phyloP scores from a whole-genome alignment of 805 yeast species.

The Saccharomyces cerevisiae region DNA sequence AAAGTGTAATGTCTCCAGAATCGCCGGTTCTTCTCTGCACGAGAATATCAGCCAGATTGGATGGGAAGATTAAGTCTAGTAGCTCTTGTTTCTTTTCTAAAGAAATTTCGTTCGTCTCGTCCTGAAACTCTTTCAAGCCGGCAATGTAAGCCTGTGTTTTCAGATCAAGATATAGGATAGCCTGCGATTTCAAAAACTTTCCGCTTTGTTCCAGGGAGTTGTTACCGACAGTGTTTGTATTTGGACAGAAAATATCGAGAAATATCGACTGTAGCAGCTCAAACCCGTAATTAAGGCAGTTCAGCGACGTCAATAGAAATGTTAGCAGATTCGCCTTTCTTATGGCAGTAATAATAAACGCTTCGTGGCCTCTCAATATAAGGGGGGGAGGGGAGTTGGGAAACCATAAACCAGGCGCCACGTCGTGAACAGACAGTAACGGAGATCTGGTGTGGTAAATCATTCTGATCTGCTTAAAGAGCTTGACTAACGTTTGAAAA shows the following conservation, averaged over 20 bases:
- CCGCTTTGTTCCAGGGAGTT: constrained; percentile 29
- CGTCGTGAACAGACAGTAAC: constrained; percentile 57
- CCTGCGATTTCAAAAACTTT: constrained; percentile 70
- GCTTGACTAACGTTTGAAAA: constrained; percentile 58
- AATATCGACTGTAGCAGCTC: constrained; percentile 78
- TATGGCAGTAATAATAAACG: constrained; percentile 38
- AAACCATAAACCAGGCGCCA: constrained; percentile 66
- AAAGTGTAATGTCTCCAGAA: constrained; percentile 5
- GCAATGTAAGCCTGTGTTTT: constrained; percentile 94
- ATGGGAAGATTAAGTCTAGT: constrained; percentile 69
- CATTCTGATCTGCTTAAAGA: constrained; percentile 69
- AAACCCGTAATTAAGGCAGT: constrained; percentile 80
- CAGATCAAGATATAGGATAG: constrained; percentile 70
- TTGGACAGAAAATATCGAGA: constrained; percentile 79
- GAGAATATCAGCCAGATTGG: constrained; percentile 39
- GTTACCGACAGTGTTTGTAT: constrained; percentile 26
- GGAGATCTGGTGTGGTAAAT: constrained; percentile 64
- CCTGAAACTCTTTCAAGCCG: constrained; percentile 47
- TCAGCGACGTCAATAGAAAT: constrained; percentile 77
- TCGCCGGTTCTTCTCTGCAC: constrained; percentile 21
- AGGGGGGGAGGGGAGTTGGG: constrained; percentile 51
- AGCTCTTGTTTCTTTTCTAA: constrained; percentile 38
- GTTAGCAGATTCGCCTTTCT: constrained; percentile 85
- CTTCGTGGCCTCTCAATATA: constrained; percentile 52
- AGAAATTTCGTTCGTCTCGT: constrained; percentile 7